Evolutionary conservation across 2,329 filamentous ascomycete species (phyloP).

Genomic region (Coleophoma crateriformis): DNA sequence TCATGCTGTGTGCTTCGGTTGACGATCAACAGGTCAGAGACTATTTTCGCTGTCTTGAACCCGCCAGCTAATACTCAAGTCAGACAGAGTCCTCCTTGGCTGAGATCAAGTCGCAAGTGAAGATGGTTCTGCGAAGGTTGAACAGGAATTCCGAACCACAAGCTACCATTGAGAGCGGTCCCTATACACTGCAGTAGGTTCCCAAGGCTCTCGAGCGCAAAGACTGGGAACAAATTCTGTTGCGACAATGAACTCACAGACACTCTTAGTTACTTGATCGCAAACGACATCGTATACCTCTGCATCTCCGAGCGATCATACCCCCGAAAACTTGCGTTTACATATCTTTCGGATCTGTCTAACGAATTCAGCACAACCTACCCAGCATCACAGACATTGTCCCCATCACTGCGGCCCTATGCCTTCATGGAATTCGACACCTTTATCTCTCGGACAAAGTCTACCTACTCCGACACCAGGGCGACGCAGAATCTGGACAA

Average conservation of each 20-base stretch:
- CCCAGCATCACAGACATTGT: slow-evolving; percentile 65
- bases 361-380: slow-evolving; percentile 89
- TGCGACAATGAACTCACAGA: neutral
- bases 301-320: slow-evolving; percentile 92
- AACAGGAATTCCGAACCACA: slow-evolving; percentile 85
- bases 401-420: slow-evolving; percentile 76
- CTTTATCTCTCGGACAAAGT: slow-evolving; percentile 88
- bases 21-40: slow-evolving; percentile 72
- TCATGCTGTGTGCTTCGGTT: slow-evolving; percentile 91
- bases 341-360: slow-evolving; percentile 89
- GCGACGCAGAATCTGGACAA: slow-evolving; percentile 91
- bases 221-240: neutral
- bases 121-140: slow-evolving; percentile 82
- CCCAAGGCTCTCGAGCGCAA: too few relatives aligned
- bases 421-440: slow-evolving; percentile 98
- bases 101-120: slow-evolving; percentile 87
- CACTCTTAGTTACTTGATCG: slow-evolving; percentile 69
- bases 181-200: slow-evolving; percentile 78
- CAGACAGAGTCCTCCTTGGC: slow-evolving; percentile 68
- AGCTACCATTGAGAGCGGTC: slow-evolving; percentile 82
- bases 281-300: slow-evolving; percentile 79
- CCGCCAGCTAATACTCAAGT: too few relatives aligned
- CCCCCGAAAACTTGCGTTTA: slow-evolving; percentile 96
- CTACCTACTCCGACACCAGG: slow-evolving; percentile 88
- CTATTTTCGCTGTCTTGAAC: too few relatives aligned